Evolutionary conservation across 345 rosid species (phyloP).

Genomic region (Linum trigynum): DNA sequence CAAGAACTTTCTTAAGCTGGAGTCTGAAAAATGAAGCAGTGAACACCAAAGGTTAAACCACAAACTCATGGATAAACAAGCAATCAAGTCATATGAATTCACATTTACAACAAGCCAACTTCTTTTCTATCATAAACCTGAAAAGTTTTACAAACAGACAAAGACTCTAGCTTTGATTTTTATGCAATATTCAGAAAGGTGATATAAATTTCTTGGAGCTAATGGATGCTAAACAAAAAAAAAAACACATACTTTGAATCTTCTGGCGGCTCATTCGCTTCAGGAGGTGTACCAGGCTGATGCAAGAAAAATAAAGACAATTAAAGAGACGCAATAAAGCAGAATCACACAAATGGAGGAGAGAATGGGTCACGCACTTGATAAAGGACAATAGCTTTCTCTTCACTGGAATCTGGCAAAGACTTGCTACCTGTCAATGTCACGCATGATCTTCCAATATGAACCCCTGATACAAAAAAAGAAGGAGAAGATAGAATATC

Average conservation of each 20-base stretch:
- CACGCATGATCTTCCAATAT: not conserved
- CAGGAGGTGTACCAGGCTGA: constrained; percentile 66
- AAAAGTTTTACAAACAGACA: not conserved
- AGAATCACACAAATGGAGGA: constrained; percentile 1
- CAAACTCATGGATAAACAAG: not conserved
- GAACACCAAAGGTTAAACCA: not conserved
- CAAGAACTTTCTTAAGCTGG: constrained; percentile 83
- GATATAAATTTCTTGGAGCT: not conserved
- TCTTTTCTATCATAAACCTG: not conserved
- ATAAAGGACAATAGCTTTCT: constrained; percentile 88
- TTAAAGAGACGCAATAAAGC: constrained; percentile 11
- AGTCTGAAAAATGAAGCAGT: constrained; percentile 31
- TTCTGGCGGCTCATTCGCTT: constrained; percentile 42
- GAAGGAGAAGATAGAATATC: not conserved
- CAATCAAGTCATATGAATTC: not conserved
- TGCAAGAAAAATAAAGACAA: constrained; percentile 19
- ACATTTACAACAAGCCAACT: not conserved
- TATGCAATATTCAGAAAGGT: not conserved
- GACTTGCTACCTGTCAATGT: constrained; percentile 39
- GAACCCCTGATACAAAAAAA: constrained; percentile 8
- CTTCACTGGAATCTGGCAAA: constrained; percentile 40
- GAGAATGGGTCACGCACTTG: constrained; percentile 32
- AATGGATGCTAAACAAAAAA: not conserved
- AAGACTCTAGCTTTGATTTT: too few species aligned
- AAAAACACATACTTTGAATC: constrained; percentile 58